Base-by-base conservation (phyloP, 2,329 filamentous ascomycete genomes). In the Diplodia corticola region DNA sequence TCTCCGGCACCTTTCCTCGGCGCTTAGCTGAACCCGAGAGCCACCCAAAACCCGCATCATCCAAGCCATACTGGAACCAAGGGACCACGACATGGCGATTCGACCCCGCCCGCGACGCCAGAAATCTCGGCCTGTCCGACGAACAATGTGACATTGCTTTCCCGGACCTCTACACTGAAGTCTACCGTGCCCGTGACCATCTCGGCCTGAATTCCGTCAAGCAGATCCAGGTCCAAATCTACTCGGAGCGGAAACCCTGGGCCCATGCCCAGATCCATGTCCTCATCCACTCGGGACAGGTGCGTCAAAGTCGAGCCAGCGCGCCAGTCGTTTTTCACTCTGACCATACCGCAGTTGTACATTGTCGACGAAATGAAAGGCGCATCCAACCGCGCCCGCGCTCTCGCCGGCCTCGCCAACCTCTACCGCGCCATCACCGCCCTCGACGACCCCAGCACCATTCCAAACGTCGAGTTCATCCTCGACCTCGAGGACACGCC, bases 391-490 rank as follows among this genome's bases (percentile, higher is more conserved):
- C 48, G 49, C 6, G 24, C 49, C 5, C 55, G 64, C 30, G 64
- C 35, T 12, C 55, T 63, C 15, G 54, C 64, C 5, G 57, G 54
- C 5, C 35, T 66, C 1, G 55, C 64, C 7, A 61, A 50, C 13
- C 26, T 66, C 9, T 61, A 66, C 48, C 49, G 64, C 20, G 64
- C 64, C 12, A 48, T 66, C n/a, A 61, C 26, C 9, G 57, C 64
- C 26, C 15, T 66, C 3, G 22, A 22, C 1, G 57, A 66, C 26
- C 64, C 64, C 3, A n/a, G 30, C n/a, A 30, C 57, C n/a, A 46
- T 66, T 9, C 64, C 64, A n/a, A 54, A 66, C 46, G 57, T 66
- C 30, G 64, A 66, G 49, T 66, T 66, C 48, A 48, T 66, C 17
- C 51, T 66, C 33, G 64, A 66, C 20, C 40, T 61, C 1, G 54